Evolutionary conservation across 2,329 filamentous ascomycete genomes (phyloP), one percentile per base, ranked within the genome.

Genomic region (Aspergillus chevalieri): DNA sequence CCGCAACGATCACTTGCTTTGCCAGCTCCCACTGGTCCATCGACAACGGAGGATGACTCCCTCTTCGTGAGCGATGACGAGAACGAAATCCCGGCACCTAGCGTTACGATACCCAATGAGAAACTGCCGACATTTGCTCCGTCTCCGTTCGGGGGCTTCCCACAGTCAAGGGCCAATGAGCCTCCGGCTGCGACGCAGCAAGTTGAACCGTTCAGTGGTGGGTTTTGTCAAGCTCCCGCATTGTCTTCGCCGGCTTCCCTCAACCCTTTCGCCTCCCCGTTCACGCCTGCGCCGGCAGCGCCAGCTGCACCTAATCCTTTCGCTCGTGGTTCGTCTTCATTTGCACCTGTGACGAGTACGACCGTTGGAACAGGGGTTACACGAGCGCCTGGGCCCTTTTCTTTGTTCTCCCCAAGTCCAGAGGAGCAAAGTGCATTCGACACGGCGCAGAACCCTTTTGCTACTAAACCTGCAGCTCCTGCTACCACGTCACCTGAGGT

Each of bases 51-150:
- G 12, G 64, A 71, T n/a, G 65, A 67, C 45, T 61, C 60, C 6
- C 62, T 72, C 28, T 71, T 72, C 46, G 65, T 71, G 43, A 64
- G 62, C 47, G 65, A 69, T 38, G 62, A 69, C 21, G 69, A 69
- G 19, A 61, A 68, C 22, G 56, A 61, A 51, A 55, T 57, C 17
- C 57, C 60, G 34, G 53, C 61, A 3, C 57, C 61, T 15, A 49
- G 56, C 17, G 45, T 53, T n/a, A 54, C 61, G 44, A 15, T 44
- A 10, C 30, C 44, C 15, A 57, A 48, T 15, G 47, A 21, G 9
- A 44, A 50, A 10, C 43, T 52, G 6, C 45, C 52, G 6, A 34
- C 50, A 9, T 52, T 55, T 19, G 46, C 52, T 10, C 57, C 55
- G 28, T 54, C 52, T 43, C 36, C 57, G 44, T 26, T 43, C 9